A percentile compares a stretch with the other conserved stretches of the same genome.
These are phyloP conservation scores for Claviceps paspali DNA, from an alignment of 2,329 filamentous ascomycete genomes.

Conservation along the genomic window DNA sequence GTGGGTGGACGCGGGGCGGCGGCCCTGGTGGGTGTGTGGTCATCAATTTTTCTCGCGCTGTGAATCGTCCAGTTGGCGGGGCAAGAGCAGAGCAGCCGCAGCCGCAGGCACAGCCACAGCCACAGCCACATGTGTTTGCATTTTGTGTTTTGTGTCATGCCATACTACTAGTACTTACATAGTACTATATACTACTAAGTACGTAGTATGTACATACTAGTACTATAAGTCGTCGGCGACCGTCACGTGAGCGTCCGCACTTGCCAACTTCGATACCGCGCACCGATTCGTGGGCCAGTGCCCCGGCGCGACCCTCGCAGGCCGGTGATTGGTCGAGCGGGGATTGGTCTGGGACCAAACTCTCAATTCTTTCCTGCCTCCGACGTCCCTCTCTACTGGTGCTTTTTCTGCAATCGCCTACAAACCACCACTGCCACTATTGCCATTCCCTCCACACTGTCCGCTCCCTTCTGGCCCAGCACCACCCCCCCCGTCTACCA, in stretches of 20 bases:
- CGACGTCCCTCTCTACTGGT: conserved; percentile 14
- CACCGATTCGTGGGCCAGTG: not conserved
- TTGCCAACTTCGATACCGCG: not conserved
- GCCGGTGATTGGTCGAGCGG: conserved; percentile 5
- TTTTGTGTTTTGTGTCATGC: too few relatives aligned
- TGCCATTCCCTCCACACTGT: conserved; percentile 13
- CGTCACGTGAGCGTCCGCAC: conserved; percentile 1
- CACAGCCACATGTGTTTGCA: too few relatives aligned
- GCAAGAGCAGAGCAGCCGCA: too few relatives aligned
- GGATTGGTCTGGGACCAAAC: conserved; percentile 13
- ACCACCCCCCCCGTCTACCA: conserved; percentile 12
- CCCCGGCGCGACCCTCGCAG: not conserved
- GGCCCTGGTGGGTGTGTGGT: conserved; percentile 19
- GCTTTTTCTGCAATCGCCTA: conserved; percentile 16
- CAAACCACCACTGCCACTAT: conserved; percentile 5
- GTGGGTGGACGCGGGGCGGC: too few relatives aligned
- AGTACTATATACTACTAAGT: too few relatives aligned
- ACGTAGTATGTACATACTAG: not conserved
- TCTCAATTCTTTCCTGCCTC: conserved; percentile 25
- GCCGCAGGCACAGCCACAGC: too few relatives aligned
- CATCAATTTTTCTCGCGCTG: conserved; percentile 24
- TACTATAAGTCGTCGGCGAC: too few relatives aligned
- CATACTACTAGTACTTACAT: too few relatives aligned
- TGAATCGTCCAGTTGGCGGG: conserved; percentile 20
- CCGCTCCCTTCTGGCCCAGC: conserved; percentile 19